Evolutionary conservation across 2,329 filamentous ascomycete genomes (phyloP), one percentile per base, ranked within the genome.

Genomic region (Xylaria sp.): DNA sequence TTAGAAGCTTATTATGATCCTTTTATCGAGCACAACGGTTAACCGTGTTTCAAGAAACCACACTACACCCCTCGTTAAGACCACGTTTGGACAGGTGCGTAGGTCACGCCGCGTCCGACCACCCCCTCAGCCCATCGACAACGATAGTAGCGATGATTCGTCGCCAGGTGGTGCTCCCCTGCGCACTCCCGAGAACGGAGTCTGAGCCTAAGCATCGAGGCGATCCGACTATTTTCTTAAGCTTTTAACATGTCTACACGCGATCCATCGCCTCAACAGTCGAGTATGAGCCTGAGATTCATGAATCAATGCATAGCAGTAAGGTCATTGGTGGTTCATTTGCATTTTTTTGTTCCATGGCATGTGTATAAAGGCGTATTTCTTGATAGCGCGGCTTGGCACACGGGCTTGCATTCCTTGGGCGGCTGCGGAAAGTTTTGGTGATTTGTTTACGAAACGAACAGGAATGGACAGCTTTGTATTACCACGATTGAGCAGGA

Each of bases 1-100:
- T 79, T 86, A 60, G 86, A 87, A 75, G 79, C 58, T 57, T 79
- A 74, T 61, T 63, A 79, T 66, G 85, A 86, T 70, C 81, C 83
- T 15, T 84, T 83, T 73, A 69, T 78, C 58, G 80, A 79, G 70
- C 69, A 72, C 42, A 75, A 49, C 67, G 72, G 67, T 74, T 77
- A 68, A 71, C 69, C 44, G 42, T 66, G 20, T 67, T 64, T 60
- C 51, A 71, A 70, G 67, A 70, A 66, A 57, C 13, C 62, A 64
- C n/a, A 59, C 62, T 53, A 4, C 57, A 40, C 56, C 59, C 15
- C 15, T 65, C 3, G 33, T 31, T 4, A 58, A 28, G 44, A 53
- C 59, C 9, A 70, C 57, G 46, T 44, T 63, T 57, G 67, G 54
- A 54, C 67, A 65, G 64, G 53, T 36, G 31, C 69, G 69, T 33